Percentiles rank a stretch among this genome's conserved stretches.
phyloP scores from a whole-genome alignment of 345 rosid species.

The Hibiscus mutabilis region DNA sequence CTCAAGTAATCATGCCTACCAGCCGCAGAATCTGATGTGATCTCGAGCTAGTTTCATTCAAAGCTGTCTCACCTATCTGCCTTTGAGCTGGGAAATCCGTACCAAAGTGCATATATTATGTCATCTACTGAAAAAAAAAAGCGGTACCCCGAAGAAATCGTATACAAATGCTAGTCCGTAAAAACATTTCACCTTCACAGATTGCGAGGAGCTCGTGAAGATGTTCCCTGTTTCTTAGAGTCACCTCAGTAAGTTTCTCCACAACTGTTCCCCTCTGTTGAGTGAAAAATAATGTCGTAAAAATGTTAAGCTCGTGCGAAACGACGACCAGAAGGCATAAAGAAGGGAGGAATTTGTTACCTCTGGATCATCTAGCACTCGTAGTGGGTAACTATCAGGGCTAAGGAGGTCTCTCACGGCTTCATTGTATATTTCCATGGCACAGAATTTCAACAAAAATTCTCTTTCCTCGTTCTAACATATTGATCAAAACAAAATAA shows the following conservation, averaged over 20 bases:
- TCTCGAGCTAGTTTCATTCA: conserved; percentile 85
- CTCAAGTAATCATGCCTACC: conserved; percentile 32
- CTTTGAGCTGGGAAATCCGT: conserved; percentile 57
- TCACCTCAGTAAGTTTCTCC: conserved; percentile 69
- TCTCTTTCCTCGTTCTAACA: conserved; percentile 56
- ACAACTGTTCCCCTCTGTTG: conserved; percentile 80
- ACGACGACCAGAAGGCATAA: not conserved
- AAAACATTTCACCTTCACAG: conserved; percentile 60
- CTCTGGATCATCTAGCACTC: conserved; percentile 91
- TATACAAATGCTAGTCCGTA: not conserved
- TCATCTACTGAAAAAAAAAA: not conserved
- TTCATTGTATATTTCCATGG: conserved; percentile 89
- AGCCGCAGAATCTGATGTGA: conserved; percentile 85
- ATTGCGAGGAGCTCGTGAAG: conserved; percentile 57
- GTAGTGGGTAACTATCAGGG: conserved; percentile 46
- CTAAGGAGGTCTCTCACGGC: conserved; percentile 85
- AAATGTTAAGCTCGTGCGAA: not conserved
- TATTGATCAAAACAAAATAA: conserved; percentile 1
- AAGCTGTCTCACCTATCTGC: conserved; percentile 72
- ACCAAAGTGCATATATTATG: conserved; percentile 6
- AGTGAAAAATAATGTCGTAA: conserved; percentile 7
- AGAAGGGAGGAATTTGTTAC: conserved; percentile 20
- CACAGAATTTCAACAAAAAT: conserved; percentile 68
- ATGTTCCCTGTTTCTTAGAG: conserved; percentile 45
- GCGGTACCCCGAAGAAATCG: not conserved